Evolutionary conservation across 176 grass and related monocot genomes (phyloP), one percentile per base, ranked within the genome.

Genomic region (Carex parvula): DNA sequence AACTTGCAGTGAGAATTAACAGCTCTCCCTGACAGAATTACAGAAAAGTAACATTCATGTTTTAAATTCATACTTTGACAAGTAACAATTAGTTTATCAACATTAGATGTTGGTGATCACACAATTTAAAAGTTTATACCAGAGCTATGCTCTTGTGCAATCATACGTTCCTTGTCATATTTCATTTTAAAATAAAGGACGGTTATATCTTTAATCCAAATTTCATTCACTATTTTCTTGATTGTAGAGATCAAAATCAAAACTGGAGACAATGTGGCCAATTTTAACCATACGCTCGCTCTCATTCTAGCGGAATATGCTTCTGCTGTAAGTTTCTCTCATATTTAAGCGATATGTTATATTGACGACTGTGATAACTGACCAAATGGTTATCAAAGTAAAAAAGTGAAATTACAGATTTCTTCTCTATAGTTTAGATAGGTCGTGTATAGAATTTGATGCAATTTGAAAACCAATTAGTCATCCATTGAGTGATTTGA

Each of bases 241-340:
- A 86, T 87, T 60, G 81, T 87, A 94, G 95, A 87, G 91, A 71
- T 79, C 52, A 61, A 59, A 77, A 35, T 89, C 37, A 82, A 81
- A 82, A 84, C 80, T 29, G 74, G 67, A 76, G 84, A 84, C 41
- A 60, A 87, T 48, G 53, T 2, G 39, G 50, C 84, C 87, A 81
- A 84, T 81, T 98, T 92, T 52, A 94, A 98, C 59, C 71, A 94
- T 71, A 94, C 95, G 46, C 82, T 94, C 32, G 92, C 95, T 41
- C 91, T 85, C 66, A 87, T 86, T 91, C 85, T 98, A 17, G 92
- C 91, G 18, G 92, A 98, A 87, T 98, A 94, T 84, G 90, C 95
- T 61, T 91, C 95, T 78, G 95, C 95, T 90, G 95, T 98, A 94
- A 94, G 91, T 87, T 86, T 57, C 62, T 72, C 56, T 44, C 4